Base-by-base conservation (phyloP, 2,329 filamentous ascomycete species). In the Clathrospora elynae region DNA sequence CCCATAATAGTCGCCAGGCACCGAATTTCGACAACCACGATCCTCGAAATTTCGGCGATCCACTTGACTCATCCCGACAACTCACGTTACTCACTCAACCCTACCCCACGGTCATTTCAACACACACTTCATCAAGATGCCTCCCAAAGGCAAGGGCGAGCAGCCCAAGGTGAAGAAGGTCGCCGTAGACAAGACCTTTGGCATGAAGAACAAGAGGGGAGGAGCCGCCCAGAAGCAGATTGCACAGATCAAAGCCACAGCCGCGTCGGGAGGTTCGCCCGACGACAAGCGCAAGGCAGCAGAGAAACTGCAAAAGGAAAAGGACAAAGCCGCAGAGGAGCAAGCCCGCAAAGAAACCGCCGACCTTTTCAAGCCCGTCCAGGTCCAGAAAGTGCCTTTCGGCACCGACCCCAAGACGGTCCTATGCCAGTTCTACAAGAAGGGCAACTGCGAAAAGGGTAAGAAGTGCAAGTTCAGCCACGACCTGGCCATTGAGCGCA, bases 171-270 rank as follows among this genome's bases (percentile, higher is more conserved):
- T 72, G 57, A 68, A 70, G 59, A 90, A 90, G 75, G 64, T 78
- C 30, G 88, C 90, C 53, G 90, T 93, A 52, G 93, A 99, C 78
- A 93, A 92, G 77, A 96, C 93, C 34, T 99, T 99, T 79, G 93
- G 93, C 62, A 97, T 99, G 93, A 99, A 99, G 77, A 99, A 99
- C 70, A 99, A 99, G 79, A 99, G 96, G 80, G 93, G 93, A 59
- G 87, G 84, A 43, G 85, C 83, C 37, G 92, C 90, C 41, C 89
- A 97, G 75, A 95, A 85, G 73, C 84, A 91, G 59, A 97, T 99
- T 68, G 86, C 88, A 46, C 88, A 90, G 63, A 82, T 99, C 70
- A 55, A 59, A 62, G 81, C 85, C 37, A 84, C 86, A 57, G 79
- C 81, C 42, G 85, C 86, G 59, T 54, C 59, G 5, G 59, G 57